phyloP scores from a whole-genome alignment of 2,329 filamentous ascomycete species.

The Aspergillus calidoustus region DNA sequence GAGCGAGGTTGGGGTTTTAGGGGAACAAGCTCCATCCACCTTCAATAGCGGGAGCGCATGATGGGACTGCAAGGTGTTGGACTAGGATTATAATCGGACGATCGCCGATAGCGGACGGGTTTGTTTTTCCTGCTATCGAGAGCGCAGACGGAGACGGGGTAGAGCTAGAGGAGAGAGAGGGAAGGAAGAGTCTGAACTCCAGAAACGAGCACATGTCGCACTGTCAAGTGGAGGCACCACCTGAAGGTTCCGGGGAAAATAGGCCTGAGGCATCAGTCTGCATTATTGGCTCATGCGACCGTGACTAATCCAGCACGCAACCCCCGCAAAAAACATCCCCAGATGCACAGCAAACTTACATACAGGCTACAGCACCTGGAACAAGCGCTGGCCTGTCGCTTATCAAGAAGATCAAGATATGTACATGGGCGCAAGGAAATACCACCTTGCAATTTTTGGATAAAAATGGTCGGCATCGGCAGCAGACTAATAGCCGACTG shows the following conservation, averaged over 20 bases:
- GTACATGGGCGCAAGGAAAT: neutral
- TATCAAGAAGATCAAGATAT: neutral
- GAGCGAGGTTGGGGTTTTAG: conserved; percentile 36
- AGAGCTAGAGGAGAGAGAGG: conserved; percentile 6
- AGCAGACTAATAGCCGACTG: conserved; percentile 6
- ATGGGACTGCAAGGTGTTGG: conserved; percentile 9
- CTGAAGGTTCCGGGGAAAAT: neutral
- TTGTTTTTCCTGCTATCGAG: neutral
- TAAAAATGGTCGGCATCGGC: neutral
- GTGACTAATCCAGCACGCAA: neutral
- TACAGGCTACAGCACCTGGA: neutral
- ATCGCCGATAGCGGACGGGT: neutral
- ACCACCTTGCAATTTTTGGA: neutral
- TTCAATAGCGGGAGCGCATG: conserved; percentile 18
- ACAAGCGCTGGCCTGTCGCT: neutral
- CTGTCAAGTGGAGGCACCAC: neutral
- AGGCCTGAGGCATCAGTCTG: conserved; percentile 16
- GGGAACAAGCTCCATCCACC: conserved; percentile 24
- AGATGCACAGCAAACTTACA: neutral
- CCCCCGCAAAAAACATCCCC: conserved; percentile 16
- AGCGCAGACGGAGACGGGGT: neutral
- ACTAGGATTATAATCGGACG: conserved; percentile 9
- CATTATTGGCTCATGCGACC: neutral
- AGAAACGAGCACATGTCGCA: conserved; percentile 1
- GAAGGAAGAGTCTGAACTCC: neutral